These are phyloP conservation scores for Hymenoscyphus infarciens DNA, from an alignment of 2,329 filamentous ascomycete species.

Conservation along the genomic window DNA sequence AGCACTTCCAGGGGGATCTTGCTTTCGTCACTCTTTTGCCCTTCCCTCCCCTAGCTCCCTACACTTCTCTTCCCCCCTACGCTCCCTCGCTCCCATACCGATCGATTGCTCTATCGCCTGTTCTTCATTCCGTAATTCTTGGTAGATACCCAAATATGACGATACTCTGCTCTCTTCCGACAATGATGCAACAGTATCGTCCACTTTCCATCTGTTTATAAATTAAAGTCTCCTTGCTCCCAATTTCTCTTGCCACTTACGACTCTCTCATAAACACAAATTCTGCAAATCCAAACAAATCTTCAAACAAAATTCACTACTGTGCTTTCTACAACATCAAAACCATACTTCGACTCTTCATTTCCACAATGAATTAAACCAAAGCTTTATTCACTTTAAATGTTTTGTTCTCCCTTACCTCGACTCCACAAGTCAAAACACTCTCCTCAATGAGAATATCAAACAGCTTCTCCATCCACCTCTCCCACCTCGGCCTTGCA, in stretches of 20 bases:
- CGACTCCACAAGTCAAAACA: no score
- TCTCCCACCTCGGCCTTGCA: neutral
- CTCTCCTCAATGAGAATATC: neutral
- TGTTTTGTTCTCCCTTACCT: no score
- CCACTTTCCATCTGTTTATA: neutral
- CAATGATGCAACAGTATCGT: neutral
- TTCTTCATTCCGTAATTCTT: no score
- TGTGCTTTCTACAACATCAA: neutral
- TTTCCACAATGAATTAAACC: neutral
- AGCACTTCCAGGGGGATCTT: no score
- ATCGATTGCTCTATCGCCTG: no score
- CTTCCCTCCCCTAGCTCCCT: no score
- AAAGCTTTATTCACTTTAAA: neutral
- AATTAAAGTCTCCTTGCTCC: no score
- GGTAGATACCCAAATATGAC: neutral
- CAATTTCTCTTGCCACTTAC: no score
- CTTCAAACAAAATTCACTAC: neutral
- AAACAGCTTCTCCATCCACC: neutral
- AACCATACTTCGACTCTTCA: neutral
- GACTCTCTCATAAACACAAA: no score
- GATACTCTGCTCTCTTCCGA: neutral
- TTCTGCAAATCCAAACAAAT: neutral
- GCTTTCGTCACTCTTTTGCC: no score
- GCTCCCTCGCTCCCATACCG: no score
- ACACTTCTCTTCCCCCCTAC: no score